A percentile compares a stretch with the other conserved stretches of the same genome.
Evolutionary conservation across 768 basidiomycete species (phyloP).

Genomic region (Auriculariales sp.): DNA sequence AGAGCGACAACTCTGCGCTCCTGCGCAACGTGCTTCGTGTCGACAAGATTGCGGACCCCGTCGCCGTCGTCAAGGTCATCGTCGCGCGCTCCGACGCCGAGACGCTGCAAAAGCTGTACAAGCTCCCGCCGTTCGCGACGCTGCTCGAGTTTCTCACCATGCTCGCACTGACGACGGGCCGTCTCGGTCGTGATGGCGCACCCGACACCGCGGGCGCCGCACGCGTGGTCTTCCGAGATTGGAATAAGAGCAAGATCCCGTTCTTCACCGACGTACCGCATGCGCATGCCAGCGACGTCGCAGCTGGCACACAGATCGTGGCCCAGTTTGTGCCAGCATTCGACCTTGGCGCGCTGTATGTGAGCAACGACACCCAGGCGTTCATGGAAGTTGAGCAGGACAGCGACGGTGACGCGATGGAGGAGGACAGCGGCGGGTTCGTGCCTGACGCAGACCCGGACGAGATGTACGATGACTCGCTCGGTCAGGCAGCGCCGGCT

Average conservation of each 20-base stretch:
- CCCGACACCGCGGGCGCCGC: slow-evolving; percentile 78
- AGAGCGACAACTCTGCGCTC: slow-evolving; percentile 38
- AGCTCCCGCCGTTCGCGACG: slow-evolving; percentile 57
- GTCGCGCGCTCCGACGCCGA: slow-evolving; percentile 50
- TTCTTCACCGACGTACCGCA: slow-evolving; percentile 72
- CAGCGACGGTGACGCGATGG: slow-evolving; percentile 21
- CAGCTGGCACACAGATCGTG: slow-evolving; percentile 69
- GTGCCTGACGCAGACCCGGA: too few species aligned
- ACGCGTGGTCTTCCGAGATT: slow-evolving; percentile 71
- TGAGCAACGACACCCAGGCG: slow-evolving; percentile 17
- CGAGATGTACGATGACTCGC: too few species aligned
- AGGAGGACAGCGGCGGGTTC: slow-evolving; percentile 23
- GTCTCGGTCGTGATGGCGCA: slow-evolving; percentile 77
- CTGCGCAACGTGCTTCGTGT: slow-evolving; percentile 82
- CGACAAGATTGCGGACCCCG: slow-evolving; percentile 82
- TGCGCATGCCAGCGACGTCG: slow-evolving; percentile 70
- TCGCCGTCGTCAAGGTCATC: slow-evolving; percentile 84
- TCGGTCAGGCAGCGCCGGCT: too few species aligned
- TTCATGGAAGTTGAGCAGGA: slow-evolving; percentile 32
- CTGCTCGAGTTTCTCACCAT: slow-evolving; percentile 81
- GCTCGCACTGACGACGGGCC: slow-evolving; percentile 69
- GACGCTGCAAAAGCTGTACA: slow-evolving; percentile 75
- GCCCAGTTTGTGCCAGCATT: slow-evolving; percentile 62
- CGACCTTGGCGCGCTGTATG: slow-evolving; percentile 57
- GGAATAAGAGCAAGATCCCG: slow-evolving; percentile 93